Evolutionary conservation across 192 early-diverging fungal species (phyloP).

Genomic region (Rhizophlyctis rosea): DNA sequence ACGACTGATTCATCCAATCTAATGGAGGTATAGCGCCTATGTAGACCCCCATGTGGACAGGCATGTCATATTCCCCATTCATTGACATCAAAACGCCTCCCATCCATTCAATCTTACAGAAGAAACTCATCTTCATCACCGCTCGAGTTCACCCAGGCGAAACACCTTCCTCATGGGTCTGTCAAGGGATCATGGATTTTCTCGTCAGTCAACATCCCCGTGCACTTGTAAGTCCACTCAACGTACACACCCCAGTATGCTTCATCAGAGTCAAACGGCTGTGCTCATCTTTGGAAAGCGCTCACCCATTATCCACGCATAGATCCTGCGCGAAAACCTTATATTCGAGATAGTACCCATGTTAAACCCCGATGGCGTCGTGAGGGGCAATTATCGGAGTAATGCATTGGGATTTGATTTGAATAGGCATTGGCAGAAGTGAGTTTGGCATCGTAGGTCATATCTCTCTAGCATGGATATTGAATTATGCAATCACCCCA

Average conservation of each 20-base stretch:
- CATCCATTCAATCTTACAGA: too few species aligned
- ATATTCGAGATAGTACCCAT: conserved; percentile 24
- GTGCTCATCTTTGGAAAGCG: too few species aligned
- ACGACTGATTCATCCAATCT: too few species aligned
- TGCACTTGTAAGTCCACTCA: background rate
- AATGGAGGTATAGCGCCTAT: too few species aligned
- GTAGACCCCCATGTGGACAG: too few species aligned
- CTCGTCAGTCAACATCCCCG: conserved; percentile 6
- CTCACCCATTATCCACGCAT: background rate
- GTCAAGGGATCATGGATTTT: conserved; percentile 19
- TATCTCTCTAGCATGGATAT: background rate
- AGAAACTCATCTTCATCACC: conserved; percentile 18
- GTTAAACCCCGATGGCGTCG: conserved; percentile 22
- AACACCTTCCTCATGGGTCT: conserved; percentile 13
- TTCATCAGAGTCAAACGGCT: background rate
- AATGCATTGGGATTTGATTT: background rate
- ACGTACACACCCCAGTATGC: background rate
- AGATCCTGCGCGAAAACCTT: conserved; percentile 12
- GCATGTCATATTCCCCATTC: too few species aligned
- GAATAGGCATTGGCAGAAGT: conserved; percentile 13
- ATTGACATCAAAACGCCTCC: too few species aligned
- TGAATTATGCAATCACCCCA: background rate
- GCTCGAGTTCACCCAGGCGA: conserved; percentile 22
- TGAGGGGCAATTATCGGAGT: conserved; percentile 8
- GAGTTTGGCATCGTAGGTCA: background rate